A percentile compares a stretch with the other conserved stretches of the same genome.
These are phyloP conservation scores for Domatiomyces globalis DNA, from an alignment of 2,329 filamentous ascomycete species.

Conservation along the genomic window DNA sequence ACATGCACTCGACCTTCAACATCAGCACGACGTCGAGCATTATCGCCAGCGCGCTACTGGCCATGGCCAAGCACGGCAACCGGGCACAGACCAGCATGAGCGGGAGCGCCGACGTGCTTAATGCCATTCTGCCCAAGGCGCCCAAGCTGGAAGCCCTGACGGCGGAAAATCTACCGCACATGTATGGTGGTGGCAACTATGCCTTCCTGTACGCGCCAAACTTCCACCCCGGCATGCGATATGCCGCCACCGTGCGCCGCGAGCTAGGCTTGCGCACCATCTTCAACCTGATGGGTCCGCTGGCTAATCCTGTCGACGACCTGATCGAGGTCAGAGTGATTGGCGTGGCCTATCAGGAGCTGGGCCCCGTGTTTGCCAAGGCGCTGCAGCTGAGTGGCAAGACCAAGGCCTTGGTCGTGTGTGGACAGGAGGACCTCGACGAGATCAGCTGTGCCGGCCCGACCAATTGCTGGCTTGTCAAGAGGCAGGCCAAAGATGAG, in stretches of 20 bases:
- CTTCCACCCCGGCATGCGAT: slow-evolving; percentile 89
- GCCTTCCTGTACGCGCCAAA: slow-evolving; percentile 90
- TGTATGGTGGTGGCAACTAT: slow-evolving; percentile 77
- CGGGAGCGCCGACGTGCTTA: slow-evolving; percentile 82
- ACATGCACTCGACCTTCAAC: slow-evolving; percentile 96
- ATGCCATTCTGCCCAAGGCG: slow-evolving; percentile 54
- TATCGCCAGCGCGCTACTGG: slow-evolving; percentile 67
- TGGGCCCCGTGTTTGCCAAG: slow-evolving; percentile 80
- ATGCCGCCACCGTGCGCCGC: slow-evolving; percentile 70
- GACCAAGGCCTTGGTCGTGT: slow-evolving; percentile 77
- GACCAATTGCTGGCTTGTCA: slow-evolving; percentile 78
- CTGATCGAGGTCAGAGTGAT: slow-evolving; percentile 78
- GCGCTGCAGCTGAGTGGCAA: slow-evolving; percentile 63
- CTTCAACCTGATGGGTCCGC: slow-evolving; percentile 88
- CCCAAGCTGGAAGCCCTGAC: slow-evolving; percentile 63
- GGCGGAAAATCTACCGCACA: slow-evolving; percentile 52
- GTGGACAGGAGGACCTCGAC: slow-evolving; percentile 86
- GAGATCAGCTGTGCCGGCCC: slow-evolving; percentile 84
- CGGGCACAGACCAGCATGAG: slow-evolving; percentile 89
- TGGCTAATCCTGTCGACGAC: slow-evolving; percentile 79
- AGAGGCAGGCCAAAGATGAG: slow-evolving; percentile 34
- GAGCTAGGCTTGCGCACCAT: slow-evolving; percentile 90
- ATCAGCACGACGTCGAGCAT: slow-evolving; percentile 93
- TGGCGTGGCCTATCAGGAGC: slow-evolving; percentile 76
- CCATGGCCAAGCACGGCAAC: slow-evolving; percentile 92